Evolutionary conservation across 2,329 filamentous ascomycete species (phyloP).

Genomic region (Xylaria sp.): DNA sequence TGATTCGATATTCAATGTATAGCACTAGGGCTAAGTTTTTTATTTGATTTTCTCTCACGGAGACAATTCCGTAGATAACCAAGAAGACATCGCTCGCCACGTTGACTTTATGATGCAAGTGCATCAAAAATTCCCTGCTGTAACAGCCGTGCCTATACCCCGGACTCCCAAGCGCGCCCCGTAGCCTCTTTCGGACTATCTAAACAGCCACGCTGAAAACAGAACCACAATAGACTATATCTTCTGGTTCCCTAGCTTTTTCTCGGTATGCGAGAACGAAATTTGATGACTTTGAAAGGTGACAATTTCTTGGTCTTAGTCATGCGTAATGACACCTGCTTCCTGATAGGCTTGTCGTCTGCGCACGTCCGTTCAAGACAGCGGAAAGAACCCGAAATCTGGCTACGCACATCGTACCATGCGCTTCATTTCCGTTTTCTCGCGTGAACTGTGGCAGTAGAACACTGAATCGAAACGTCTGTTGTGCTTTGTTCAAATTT

Average conservation of each 20-base stretch:
- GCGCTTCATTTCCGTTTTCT: too few species aligned
- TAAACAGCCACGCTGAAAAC: constrained; percentile 32
- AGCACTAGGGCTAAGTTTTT: not conserved
- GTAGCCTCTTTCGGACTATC: constrained; percentile 25
- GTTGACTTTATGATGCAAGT: not conserved
- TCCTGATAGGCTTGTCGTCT: not conserved
- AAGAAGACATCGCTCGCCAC: not conserved
- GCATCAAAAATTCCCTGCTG: not conserved
- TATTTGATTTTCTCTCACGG: not conserved
- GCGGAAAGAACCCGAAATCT: not conserved
- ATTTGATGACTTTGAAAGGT: constrained; percentile 2
- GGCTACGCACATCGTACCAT: constrained; percentile 10
- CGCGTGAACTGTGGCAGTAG: too few species aligned
- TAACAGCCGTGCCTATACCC: not conserved
- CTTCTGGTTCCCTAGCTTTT: not conserved
- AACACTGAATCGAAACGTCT: too few species aligned
- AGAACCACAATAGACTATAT: not conserved
- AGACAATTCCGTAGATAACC: constrained; percentile 2
- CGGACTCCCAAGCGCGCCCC: constrained; percentile 10
- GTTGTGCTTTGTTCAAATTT: too few species aligned
- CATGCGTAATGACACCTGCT: not conserved
- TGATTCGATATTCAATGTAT: not conserved
- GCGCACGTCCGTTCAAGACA: not conserved
- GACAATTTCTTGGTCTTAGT: not conserved
- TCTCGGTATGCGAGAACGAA: constrained; percentile 23